Base-by-base conservation (phyloP, 768 basidiomycete genomes). In the Trametes cubensis region DNA sequence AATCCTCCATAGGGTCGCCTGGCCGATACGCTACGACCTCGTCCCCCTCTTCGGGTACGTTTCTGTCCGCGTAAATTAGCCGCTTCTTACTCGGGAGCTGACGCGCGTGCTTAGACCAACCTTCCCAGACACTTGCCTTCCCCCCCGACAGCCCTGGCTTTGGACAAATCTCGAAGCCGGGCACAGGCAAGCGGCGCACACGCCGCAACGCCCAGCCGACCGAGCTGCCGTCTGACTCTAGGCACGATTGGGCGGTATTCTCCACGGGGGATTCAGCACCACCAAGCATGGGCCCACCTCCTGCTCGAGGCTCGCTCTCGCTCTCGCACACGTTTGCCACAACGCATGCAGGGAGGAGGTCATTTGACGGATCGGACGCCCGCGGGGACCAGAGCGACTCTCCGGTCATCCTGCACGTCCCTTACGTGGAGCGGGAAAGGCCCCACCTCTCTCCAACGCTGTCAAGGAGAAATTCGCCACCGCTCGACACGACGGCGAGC, bases 101-200 rank as follows among this genome's bases (percentile, higher is more conserved):
- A 55, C 60, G 48, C 46, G 42, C 50, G 25, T 64, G 62, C 62
- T 21, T 70, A 93, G 92, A 0, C 92, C 92, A 23, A 90, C 85
- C 49, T 94, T 94, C 71, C 92, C 92, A 7, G 84, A 80, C 56
- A 90, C 89, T 28, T 95, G 92, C 71, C 78, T 95, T 54, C 85
- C 90, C n/a, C 0, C 92, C 92, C 53, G 90, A 92, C 73, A 90
- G 92, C 65, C 84, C 91, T 38, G 92, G 93, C 8, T 95, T 87
- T 73, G 92, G 93, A 23, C 92, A 94, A 71, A 87, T 94, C 49
- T 84, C 93, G 18, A 70, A 66, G 57, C 71, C 78, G 30, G 79
- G 82, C 34, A 77, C 83, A 26, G 82, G 81, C n/a, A 81, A 87
- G 62, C 83, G 89, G 51, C 81, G 88, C 47, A 75, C 83, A 21